A percentile compares a stretch with the other conserved stretches of the same genome.
These are phyloP conservation scores for Apophysomyces ossiformis DNA, from an alignment of 371 early-diverging fungal genomes.

Conservation along the genomic window DNA sequence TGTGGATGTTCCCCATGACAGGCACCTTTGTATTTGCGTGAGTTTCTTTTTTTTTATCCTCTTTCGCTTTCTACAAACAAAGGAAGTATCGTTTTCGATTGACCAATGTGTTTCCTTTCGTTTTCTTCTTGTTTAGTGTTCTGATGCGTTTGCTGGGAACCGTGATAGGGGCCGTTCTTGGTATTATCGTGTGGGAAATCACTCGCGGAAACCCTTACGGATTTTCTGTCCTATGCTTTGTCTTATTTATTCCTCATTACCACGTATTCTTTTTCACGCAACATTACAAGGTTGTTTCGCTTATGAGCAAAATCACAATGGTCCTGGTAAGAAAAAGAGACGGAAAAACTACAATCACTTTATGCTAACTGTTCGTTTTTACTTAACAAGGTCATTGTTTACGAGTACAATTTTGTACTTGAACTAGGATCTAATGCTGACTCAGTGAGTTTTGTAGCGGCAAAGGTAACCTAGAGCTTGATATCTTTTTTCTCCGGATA, in stretches of 20 bases:
- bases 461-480: conserved; percentile 26
- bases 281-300: conserved; percentile 22
- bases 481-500: background rate
- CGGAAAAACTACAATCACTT: background rate
- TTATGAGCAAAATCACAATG: conserved; percentile 36
- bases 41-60: background rate
- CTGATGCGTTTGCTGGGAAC: conserved; percentile 32
- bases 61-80: no score
- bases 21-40: conserved; percentile 41
- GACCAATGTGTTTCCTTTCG: background rate
- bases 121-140: conserved; percentile 19
- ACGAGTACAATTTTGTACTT: conserved; percentile 26
- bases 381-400: conserved; percentile 17
- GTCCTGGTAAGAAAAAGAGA: conserved; percentile 18
- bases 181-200: conserved; percentile 45
- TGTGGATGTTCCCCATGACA: conserved; percentile 43
- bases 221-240: conserved; percentile 29
- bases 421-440: conserved; percentile 14
- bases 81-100: no score
- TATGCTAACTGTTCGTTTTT: background rate
- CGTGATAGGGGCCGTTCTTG: conserved; percentile 28
- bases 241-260: conserved; percentile 32
- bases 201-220: conserved; percentile 39
- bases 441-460: conserved; percentile 33
- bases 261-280: conserved; percentile 33